Evolutionary conservation across 305 asterid genomes (phyloP), one percentile per base, ranked within the genome.

Genomic region (Petunia hybrid): DNA sequence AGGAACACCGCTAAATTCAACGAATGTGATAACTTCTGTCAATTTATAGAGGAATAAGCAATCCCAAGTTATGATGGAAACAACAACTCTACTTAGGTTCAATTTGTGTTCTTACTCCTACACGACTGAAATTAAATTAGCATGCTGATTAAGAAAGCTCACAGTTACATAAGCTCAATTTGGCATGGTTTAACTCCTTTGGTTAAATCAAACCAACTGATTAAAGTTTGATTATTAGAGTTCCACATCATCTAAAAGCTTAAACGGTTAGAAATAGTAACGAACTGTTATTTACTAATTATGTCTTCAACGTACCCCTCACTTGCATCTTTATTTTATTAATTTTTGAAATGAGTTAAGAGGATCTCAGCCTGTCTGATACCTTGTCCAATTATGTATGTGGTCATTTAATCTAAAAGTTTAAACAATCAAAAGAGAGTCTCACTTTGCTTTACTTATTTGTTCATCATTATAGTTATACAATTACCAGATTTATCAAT

Each of bases 91-190:
- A 51, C 56, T 51, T 51, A 51, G 8, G 56, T 51, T 51, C 56
- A 36, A 65, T 65, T 38, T 65, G 9, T n/a, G 42, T 59, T 66
- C 42, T 43, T 53, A 22, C 57, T 78, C 51, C 36, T 63, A 55
- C 35, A 12, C 5, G 51, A 6, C 8, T 42, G 42, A 67, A 63
- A 45, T 80, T 61, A 39, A 78, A 48, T 45, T 64, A 77, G 71
- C 60, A 69, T 60, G 40, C 46, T n/a, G 59, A 65, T n/a, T 57
- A 38, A 69, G 46, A 80, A 81, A 84, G 63, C 73, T 31, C 36
- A 48, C 41, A 81, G 56, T 31, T 63, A 70, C 39, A 53, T 35
- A 81, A 81, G 81, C 82, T 77, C 71, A 63, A 81, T 66, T 39
- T 7, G 1, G 22, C 22, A 48, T 39, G 6, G 51, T 22, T 70